Evolutionary conservation across 371 early-diverging fungal genomes (phyloP).

Genomic region (Batkoa obscura): DNA sequence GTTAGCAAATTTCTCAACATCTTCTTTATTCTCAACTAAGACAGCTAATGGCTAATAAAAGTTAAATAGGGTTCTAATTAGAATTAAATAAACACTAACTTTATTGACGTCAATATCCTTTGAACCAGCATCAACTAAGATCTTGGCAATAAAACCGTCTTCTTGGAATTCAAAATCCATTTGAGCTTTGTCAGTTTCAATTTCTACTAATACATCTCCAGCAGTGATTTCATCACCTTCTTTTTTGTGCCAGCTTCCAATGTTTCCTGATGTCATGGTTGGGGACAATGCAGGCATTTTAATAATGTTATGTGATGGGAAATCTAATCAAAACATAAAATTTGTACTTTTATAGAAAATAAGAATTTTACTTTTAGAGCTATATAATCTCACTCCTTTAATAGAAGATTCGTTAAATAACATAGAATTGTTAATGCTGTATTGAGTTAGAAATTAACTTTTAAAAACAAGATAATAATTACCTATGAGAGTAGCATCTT

Average conservation of each 20-base stretch:
- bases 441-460: too few relatives aligned
- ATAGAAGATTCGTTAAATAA: too few relatives aligned
- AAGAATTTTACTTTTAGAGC: too few relatives aligned
- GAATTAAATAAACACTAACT: slow-evolving; percentile 19
- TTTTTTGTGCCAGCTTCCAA: slow-evolving; percentile 88
- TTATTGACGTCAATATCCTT: slow-evolving; percentile 5
- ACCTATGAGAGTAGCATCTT: too few relatives aligned
- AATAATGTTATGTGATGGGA: slow-evolving; percentile 77
- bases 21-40: slow-evolving; percentile 75
- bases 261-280: slow-evolving; percentile 95
- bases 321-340: slow-evolving; percentile 19
- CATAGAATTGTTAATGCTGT: too few relatives aligned
- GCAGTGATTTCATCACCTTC: slow-evolving; percentile 67
- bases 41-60: slow-evolving; percentile 65
- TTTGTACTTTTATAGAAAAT: too few relatives aligned
- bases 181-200: slow-evolving; percentile 98
- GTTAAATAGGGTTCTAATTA: too few relatives aligned
- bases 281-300: slow-evolving; percentile 97
- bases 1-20: slow-evolving; percentile 68
- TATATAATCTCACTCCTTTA: too few relatives aligned
- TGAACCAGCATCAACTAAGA: slow-evolving; percentile 44
- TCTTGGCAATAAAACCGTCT: slow-evolving; percentile 90
- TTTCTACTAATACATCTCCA: slow-evolving; percentile 94
- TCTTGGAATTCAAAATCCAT: slow-evolving; percentile 99
- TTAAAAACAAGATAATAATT: too few relatives aligned